phyloP scores from a whole-genome alignment of 2,329 filamentous ascomycete genomes.

The Colletotrichum noveboracense region DNA sequence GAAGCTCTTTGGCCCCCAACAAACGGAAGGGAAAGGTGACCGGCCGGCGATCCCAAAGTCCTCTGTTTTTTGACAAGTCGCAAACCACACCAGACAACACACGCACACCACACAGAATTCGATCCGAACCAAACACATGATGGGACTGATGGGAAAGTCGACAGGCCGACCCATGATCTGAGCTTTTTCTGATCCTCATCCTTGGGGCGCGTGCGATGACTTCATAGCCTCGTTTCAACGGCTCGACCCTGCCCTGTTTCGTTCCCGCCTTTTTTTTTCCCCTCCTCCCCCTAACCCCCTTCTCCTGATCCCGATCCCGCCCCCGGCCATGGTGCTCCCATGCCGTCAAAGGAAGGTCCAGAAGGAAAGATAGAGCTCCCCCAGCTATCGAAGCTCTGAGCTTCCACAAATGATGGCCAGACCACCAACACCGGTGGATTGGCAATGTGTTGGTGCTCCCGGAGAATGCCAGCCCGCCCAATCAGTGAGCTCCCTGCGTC shows the following conservation, averaged over 20 bases:
- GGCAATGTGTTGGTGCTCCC: neutral
- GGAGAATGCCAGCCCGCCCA: neutral
- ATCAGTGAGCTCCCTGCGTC: slow-evolving; percentile 2
- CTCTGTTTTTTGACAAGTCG: neutral
- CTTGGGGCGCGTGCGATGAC: slow-evolving; percentile 7
- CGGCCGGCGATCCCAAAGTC: neutral
- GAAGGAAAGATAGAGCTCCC: neutral
- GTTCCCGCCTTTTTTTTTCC: neutral
- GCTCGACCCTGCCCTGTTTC: slow-evolving; percentile 5
- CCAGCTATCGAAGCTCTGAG: neutral
- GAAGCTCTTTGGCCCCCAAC: neutral
- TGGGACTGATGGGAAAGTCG: neutral
- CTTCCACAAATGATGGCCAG: neutral
- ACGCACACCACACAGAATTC: neutral
- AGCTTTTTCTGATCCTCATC: slow-evolving; percentile 3
- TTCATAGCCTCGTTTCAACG: slow-evolving; percentile 18
- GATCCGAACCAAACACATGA: neutral
- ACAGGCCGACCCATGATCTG: neutral
- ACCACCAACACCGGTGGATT: neutral
- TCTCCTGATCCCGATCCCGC: neutral
- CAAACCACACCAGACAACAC: neutral
- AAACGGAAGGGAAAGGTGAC: neutral
- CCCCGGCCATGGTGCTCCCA: neutral
- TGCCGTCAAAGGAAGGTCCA: neutral
- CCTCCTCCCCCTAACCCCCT: neutral